phyloP scores from a whole-genome alignment of 345 rosid genomes.

The Isatis tinctoria region DNA sequence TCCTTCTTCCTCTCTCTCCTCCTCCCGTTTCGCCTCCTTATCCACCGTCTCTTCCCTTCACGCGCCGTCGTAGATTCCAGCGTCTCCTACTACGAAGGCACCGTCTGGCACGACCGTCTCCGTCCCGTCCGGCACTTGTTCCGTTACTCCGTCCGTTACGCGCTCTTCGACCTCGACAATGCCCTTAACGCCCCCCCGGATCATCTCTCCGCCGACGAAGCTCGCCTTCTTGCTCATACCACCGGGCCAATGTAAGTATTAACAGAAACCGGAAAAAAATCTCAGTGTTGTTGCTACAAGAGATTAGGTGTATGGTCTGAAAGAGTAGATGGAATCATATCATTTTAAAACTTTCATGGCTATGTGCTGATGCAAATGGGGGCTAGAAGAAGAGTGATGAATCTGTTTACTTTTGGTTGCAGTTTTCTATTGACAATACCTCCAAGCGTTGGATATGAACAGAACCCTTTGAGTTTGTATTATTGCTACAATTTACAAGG shows the following conservation, averaged over 20 bases:
- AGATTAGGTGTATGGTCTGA: no score
- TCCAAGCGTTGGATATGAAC: slow-evolving; percentile 86
- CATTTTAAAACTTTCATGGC: background rate
- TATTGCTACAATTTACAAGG: slow-evolving; percentile 65
- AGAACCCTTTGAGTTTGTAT: slow-evolving; percentile 86
- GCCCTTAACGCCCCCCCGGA: slow-evolving; percentile 40
- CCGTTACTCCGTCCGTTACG: slow-evolving; percentile 68
- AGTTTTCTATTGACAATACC: slow-evolving; percentile 85
- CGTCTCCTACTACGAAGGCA: slow-evolving; percentile 61
- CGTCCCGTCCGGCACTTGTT: slow-evolving; percentile 73
- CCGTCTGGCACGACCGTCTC: slow-evolving; percentile 85
- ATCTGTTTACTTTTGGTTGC: slow-evolving; percentile 14
- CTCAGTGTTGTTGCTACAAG: no score
- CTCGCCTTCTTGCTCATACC: slow-evolving; percentile 55
- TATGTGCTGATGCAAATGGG: background rate
- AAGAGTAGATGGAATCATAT: background rate
- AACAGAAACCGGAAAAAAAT: no score
- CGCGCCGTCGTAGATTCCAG: slow-evolving; percentile 16
- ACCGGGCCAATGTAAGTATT: slow-evolving; percentile 62
- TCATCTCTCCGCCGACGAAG: slow-evolving; percentile 68
- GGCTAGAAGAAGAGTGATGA: background rate
- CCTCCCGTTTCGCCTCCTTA: slow-evolving; percentile 39
- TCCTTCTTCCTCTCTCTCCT: slow-evolving; percentile 44
- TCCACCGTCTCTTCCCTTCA: slow-evolving; percentile 20
- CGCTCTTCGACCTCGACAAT: slow-evolving; percentile 65